These are phyloP conservation scores for Hippophae tibetana DNA, from an alignment of 306 rosid genomes.

Conservation along the genomic window DNA sequence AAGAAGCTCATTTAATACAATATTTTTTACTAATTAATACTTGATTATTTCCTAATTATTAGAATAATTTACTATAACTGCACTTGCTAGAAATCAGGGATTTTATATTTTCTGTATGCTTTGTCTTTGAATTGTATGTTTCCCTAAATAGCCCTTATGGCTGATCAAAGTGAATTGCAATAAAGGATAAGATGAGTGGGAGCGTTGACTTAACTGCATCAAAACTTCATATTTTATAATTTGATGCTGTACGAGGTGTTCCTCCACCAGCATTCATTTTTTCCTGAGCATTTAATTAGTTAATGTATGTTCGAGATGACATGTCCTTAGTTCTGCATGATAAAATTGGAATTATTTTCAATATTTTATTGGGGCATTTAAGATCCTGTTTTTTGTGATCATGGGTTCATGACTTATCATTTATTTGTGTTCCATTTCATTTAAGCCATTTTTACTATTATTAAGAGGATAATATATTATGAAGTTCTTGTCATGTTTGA, in stretches of 20 bases:
- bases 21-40: too few species aligned
- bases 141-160: too few species aligned
- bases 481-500: slow-evolving; percentile 20
- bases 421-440: background rate
- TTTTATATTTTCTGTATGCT: too few species aligned
- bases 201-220: background rate
- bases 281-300: background rate
- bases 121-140: too few species aligned
- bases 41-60: too few species aligned
- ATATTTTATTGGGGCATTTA: background rate
- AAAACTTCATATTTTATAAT: background rate
- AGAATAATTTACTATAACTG: too few species aligned
- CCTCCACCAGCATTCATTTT: background rate
- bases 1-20: too few species aligned
- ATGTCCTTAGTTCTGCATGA: background rate
- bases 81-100: too few species aligned
- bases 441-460: background rate
- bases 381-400: background rate
- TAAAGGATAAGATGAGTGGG: too few species aligned
- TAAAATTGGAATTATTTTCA: background rate
- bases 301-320: background rate
- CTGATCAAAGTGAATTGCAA: too few species aligned
- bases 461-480: background rate
- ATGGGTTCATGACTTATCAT: background rate
- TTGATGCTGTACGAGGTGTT: background rate